phyloP scores from a whole-genome alignment of 1,284 basidiomycete species.

The Microstroma glucosiphilum region DNA sequence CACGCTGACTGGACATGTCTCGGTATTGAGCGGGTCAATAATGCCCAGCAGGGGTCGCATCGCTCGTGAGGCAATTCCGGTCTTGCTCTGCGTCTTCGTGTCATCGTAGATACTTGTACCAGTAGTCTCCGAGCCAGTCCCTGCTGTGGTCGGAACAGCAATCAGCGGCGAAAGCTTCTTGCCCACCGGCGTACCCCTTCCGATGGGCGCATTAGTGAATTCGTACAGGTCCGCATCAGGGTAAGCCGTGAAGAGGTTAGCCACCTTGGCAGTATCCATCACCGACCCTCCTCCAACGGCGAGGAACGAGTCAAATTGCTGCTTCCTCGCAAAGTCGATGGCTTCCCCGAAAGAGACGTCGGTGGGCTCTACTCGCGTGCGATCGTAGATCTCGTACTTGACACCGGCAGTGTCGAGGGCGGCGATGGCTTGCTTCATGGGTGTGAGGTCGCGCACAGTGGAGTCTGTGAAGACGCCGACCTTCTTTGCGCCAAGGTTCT shows the following conservation, averaged over 20 bases:
- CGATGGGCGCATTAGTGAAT: slow-evolving; percentile 93
- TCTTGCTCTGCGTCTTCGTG: slow-evolving; percentile 68
- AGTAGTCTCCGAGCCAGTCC: slow-evolving; percentile 80
- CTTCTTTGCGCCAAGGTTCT: slow-evolving; percentile 53
- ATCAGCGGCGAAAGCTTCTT: slow-evolving; percentile 75
- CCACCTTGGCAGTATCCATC: slow-evolving; percentile 86
- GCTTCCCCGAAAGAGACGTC: slow-evolving; percentile 69
- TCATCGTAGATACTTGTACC: slow-evolving; percentile 96
- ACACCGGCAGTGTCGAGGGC: slow-evolving; percentile 69
- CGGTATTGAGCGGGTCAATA: slow-evolving; percentile 76
- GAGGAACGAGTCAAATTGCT: slow-evolving; percentile 65
- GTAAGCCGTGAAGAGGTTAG: slow-evolving; percentile 74
- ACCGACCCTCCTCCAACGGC: slow-evolving; percentile 84
- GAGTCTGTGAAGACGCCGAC: slow-evolving; percentile 91
- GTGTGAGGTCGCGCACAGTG: slow-evolving; percentile 70
- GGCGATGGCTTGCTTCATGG: slow-evolving; percentile 76
- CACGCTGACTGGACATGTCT: slow-evolving; percentile 64
- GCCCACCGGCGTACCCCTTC: slow-evolving; percentile 78
- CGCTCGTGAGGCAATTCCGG: slow-evolving; percentile 85
- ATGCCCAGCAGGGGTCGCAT: slow-evolving; percentile 85
- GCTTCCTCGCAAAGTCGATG: slow-evolving; percentile 75
- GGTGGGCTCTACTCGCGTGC: slow-evolving; percentile 81
- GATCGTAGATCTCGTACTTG: slow-evolving; percentile 76
- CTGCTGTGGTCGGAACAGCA: slow-evolving; percentile 90
- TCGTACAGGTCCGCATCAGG: slow-evolving; percentile 79